Base-by-base conservation (phyloP, 2,329 filamentous ascomycete genomes). In the Didymella keratinophila region DNA sequence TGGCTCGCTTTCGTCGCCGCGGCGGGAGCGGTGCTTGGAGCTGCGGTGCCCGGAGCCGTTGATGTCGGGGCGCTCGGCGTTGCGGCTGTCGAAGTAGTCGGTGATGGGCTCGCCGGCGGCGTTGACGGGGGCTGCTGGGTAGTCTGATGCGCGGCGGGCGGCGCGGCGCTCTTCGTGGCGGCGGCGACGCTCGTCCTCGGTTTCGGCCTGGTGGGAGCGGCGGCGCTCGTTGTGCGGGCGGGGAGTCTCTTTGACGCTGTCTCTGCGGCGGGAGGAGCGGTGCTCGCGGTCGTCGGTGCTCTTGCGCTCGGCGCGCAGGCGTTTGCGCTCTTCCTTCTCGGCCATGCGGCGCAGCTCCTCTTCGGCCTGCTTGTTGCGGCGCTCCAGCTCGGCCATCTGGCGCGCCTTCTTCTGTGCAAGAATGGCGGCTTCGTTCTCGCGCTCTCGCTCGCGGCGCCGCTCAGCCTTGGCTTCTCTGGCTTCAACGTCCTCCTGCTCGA, bases 21-120 rank as follows among this genome's bases (percentile, higher is more conserved):
- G 66, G 56, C 70, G 71, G 9, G 71, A 70, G 36, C 61, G 68
- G 50, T 72, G 72, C 41, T 71, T 68, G 27, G 71, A 70, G 37
- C 60, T 68, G 52, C 72, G 73, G 41, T 71, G 68, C 18, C 68
- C 71, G n/a, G 51, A 55, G 34, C 56, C 51, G 8, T 23, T 51
- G 20, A 48, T 20, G 11, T 23, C 51, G 9, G n/a, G 36, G 11
- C 34, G 62, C 52, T 56, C 64, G 65, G 34, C 42, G 63, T 81
- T 80, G 67, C 79, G 79, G 61, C 73, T 69, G 66, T 80, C 78
- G 64, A 79, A 80, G 71, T 81, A 80, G 59, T 79, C 79, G 39
- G 68, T 72, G 47, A 76, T 76, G 58, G 76, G 74, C 46, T 76
- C 75, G 68, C 61, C 75, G 7, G 52, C 37, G 27, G 62, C 75